Percentiles rank a stretch among this genome's conserved stretches.
Evolutionary conservation across 1,284 basidiomycete genomes (phyloP).

Genomic region (Taiwanofungus camphoratus): DNA sequence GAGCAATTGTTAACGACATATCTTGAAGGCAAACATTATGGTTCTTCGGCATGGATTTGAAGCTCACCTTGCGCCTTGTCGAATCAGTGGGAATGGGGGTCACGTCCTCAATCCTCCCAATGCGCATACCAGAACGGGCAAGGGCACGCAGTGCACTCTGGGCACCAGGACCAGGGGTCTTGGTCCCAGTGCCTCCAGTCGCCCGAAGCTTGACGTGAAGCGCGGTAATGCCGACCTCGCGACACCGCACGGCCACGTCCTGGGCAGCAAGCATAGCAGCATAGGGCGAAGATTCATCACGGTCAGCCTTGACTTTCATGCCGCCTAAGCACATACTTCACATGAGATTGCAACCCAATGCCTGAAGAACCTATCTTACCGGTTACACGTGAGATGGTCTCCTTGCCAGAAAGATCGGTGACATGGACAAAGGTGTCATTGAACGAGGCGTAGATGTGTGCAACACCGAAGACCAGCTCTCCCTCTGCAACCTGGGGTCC

Average conservation of each 20-base stretch:
- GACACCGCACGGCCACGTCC: constrained; percentile 94
- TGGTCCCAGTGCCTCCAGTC: constrained; percentile 97
- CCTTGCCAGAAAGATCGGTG: constrained; percentile 98
- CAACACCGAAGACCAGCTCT: constrained; percentile 93
- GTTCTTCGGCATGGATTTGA: no score
- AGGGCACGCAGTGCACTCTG: constrained; percentile 98
- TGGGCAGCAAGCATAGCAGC: constrained; percentile 99
- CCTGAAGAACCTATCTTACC: constrained; percentile 45
- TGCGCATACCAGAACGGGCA: constrained; percentile 97
- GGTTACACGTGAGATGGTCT: constrained; percentile 98
- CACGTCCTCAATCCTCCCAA: constrained; percentile 96
- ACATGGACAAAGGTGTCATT: constrained; percentile 99
- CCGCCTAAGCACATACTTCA: constrained; percentile 54
- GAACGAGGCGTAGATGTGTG: constrained; percentile 97
- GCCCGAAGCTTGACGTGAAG: constrained; percentile 98
- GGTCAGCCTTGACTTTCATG: constrained; percentile 99
- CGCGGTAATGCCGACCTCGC: constrained; percentile 97
- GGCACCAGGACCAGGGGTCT: constrained; percentile 97
- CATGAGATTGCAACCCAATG: background rate
- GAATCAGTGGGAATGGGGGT: constrained; percentile 97
- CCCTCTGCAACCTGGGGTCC: constrained; percentile 94
- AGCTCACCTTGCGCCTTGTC: constrained; percentile 86
- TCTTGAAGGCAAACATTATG: no score
- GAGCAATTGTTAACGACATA: no score
- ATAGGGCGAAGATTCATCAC: constrained; percentile 99